A percentile compares a stretch with the other conserved stretches of the same genome.
Conservation (phyloP, 2,329 filamentous ascomycete species). For the Aureobasidium pullulans region DNA sequence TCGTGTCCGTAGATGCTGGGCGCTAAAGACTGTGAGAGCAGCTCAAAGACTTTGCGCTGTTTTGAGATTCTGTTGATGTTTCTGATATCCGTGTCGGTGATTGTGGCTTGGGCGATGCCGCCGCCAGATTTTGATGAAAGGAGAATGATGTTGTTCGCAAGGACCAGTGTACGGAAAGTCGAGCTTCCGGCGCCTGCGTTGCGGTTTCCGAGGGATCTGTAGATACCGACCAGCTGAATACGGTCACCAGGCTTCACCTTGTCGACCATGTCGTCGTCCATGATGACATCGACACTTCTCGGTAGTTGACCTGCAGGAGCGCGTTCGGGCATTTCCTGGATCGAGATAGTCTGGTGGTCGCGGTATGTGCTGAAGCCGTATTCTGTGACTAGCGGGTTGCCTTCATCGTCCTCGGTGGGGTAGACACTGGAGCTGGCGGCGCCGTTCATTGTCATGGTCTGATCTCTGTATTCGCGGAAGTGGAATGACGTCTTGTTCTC, state of each 20-base stretch:
- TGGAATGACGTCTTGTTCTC: constrained; percentile 81
- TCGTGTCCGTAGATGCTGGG: constrained; percentile 96
- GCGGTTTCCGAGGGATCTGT: constrained; percentile 86
- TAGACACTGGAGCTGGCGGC: constrained; percentile 87
- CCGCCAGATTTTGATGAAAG: constrained; percentile 94
- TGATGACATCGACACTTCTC: constrained; percentile 87
- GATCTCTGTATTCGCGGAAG: constrained; percentile 85
- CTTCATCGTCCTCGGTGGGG: constrained; percentile 85
- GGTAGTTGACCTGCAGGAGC: constrained; percentile 93
- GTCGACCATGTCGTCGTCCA: constrained; percentile 95
- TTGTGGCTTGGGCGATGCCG: constrained; percentile 81
- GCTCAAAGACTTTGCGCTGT: constrained; percentile 85
- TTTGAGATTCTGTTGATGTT: constrained; percentile 98
- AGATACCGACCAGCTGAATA: constrained; percentile 95
- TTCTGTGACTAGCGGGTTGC: constrained; percentile 87
- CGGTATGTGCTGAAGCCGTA: constrained; percentile 94
- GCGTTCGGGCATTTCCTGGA: constrained; percentile 98
- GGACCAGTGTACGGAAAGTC: constrained; percentile 85
- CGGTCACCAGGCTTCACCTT: constrained; percentile 90
- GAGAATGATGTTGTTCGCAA: constrained; percentile 92
- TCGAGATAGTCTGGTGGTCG: constrained; percentile 95
- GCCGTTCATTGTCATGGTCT: constrained; percentile 89
- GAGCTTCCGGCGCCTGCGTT: constrained; percentile 87
- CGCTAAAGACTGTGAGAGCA: constrained; percentile 87
- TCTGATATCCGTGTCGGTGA: constrained; percentile 93